Base-by-base conservation (phyloP, 2,329 filamentous ascomycete genomes). In the Apiospora saccharicola region DNA sequence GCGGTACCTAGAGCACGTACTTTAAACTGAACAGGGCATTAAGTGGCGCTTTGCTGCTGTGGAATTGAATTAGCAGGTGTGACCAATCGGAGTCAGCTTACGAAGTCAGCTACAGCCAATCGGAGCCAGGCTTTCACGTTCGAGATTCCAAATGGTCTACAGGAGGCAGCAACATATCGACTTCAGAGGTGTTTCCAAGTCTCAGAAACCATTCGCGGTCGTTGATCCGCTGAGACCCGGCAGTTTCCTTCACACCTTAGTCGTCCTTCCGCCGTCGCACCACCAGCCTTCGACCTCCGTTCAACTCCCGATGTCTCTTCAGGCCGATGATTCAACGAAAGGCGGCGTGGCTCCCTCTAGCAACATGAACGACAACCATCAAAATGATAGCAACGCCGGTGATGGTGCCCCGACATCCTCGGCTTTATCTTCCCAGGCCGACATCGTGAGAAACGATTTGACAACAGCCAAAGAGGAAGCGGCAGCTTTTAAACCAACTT, bases 11-110 rank as follows among this genome's bases (percentile, higher is more conserved):
- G 26, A 57, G 51, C 51, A 30, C 24, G 51, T 57, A 53, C n/a
- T 51, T 51, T 51, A 10, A 8, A 12, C 49, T 24, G n/a, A 13
- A 53, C 26, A 24, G 14, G 49, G 49, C 4, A 53, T 26, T 14
- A 26, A 53, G 49, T 53, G 49, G 49, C 10, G 49, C 49, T 6
- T 53, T 53, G 49, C 10, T 26, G 14, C n/a, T 14, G 49, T 19
- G 26, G 51, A 57, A 34, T 34, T 34, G 51, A 57, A 34, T 34
- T 34, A 26, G 4, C 26, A 7, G 5, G 19, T 34, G 0, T 37
- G 30, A 1, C 53, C 53, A 61, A 61, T 61, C 53, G 53, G 53
- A 61, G 53, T 61, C 53, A n/a, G 53, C 53, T 37, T 37, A 37
- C 53, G 53, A 61, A 22, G 30, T 53, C 49, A 22, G 2, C 53